Base-by-base conservation (phyloP, 164 flowering plant species). In the Vitis riparia region DNA sequence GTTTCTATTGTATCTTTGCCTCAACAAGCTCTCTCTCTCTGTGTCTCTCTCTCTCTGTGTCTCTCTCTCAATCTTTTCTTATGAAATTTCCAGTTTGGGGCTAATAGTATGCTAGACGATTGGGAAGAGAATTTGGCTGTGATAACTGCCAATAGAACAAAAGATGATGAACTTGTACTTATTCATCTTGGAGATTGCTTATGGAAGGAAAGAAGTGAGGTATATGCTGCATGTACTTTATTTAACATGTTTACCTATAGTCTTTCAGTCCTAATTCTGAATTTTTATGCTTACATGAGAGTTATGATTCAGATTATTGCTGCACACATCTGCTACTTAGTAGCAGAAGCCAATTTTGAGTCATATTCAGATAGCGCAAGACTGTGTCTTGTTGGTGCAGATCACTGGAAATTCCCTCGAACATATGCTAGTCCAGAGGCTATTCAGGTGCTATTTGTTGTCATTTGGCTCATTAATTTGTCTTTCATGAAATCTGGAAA, bases 361-460 rank as follows among this genome's bases (percentile, higher is more conserved):
- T 66, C 88, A 63, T 93, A 83, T 78, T 96, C 99, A 56, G 94
- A 96, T 65, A 86, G 80, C 78, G 94, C 99, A 56, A 89, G 99
- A 77, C 63, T 96, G 58, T 96, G 99, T 74, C 98, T 96, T 57
- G 70, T 93, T 80, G 98, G 98, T 76, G 92, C 97, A 30, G 96
- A 96, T 85, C 99, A 96, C 74, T 88, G 82, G 91, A 96, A 87
- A 75, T 85, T 58, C 62, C 97, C 99, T n/a, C 90, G 99, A 70
- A 89, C 99, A 16, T 96, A 85, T 89, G 90, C 90, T 27, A 91
- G 90, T 78, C 99, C 99, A 48, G 95, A 89, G 76, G 98, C 99
- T 67, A 96, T 96, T 66, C 99, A 96, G 98, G 99, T 96, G n/a
- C 37, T 60, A 48, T 74, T 11, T 11, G 11, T 37, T 64, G 50